Conservation (phyloP, 2,329 filamentous ascomycete genomes). For the Niveomyces coronatus region DNA sequence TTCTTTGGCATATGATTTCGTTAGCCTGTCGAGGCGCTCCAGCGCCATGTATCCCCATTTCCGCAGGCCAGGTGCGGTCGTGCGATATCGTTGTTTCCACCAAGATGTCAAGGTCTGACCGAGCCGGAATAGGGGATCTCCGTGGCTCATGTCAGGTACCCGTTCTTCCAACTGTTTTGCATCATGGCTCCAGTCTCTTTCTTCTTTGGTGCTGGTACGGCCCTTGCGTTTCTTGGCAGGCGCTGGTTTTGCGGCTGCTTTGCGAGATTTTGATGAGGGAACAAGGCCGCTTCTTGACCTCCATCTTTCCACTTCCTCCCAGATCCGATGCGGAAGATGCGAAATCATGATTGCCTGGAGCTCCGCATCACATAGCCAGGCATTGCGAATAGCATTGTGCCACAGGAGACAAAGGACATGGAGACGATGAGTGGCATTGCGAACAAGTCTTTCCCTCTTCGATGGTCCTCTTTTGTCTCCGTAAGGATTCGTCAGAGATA, state of each 20-base stretch:
- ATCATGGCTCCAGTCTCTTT: constrained; percentile 59
- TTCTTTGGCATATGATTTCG: constrained; percentile 57
- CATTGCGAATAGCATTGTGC: constrained; percentile 79
- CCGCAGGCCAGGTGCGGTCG: constrained; percentile 70
- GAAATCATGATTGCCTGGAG: constrained; percentile 67
- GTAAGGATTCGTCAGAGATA: constrained; percentile 50
- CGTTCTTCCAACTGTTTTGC: constrained; percentile 62
- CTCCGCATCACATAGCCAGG: constrained; percentile 69
- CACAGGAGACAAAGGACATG: constrained; percentile 83
- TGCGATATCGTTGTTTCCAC: constrained; percentile 77
- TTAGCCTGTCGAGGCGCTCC: constrained; percentile 62
- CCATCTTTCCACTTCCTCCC: constrained; percentile 66
- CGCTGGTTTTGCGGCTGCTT: constrained; percentile 14
- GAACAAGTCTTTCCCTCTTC: constrained; percentile 71
- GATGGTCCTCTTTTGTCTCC: constrained; percentile 72
- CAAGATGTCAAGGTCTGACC: constrained; percentile 69
- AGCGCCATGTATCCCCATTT: constrained; percentile 83
- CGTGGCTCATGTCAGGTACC: constrained; percentile 65
- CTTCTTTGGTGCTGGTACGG: constrained; percentile 26
- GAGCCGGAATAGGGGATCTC: constrained; percentile 70
- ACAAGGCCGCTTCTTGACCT: constrained; percentile 54
- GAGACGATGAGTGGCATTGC: constrained; percentile 71
- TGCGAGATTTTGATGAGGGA: too few species aligned
- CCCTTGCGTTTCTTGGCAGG: constrained; percentile 4
- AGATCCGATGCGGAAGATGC: constrained; percentile 58